Base-by-base conservation (phyloP, 192 early-diverging fungal genomes). In the Piromyces sp. region DNA sequence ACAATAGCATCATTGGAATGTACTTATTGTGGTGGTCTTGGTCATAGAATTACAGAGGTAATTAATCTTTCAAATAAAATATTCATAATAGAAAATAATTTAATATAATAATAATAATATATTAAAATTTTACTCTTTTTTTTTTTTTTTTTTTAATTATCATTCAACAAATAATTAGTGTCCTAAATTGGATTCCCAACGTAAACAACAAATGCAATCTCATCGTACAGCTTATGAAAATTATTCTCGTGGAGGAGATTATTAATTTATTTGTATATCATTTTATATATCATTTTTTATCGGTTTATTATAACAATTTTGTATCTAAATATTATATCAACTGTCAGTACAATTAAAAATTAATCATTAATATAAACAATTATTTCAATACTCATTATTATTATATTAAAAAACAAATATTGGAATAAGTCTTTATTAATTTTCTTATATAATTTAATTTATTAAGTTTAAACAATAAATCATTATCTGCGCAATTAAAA, bases 21-120 rank as follows among this genome's bases (percentile, higher is more conserved):
- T 84, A 91, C 93, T 12, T 96, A 93, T 88, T 99, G 98, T 89
- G 95, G 95, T 87, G 96, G 97, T 79, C 85, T 99, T 30, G 96
- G 96, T 30, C 96, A 98, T 87, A 90, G 95, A 84, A 94, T 97
- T 78, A 88, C 91, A n/a, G 51, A 68, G 6, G 51, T 68, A 68
- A 68, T 68, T 68, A 68, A n/a, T 22, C 5, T 68, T n/a, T 51
- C 17, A 22, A n/a, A n/a, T 68, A 68, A 38, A 38, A 38, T 15
- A 38, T 38, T 14, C 13, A 38, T 14, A 14, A 38, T 14, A 38
- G 14, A 38, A 38, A 13, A 36, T 36, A 7, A 36, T 7, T 36
- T 7, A 7, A 36, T 36, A 36, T n/a, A 36, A 14, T 38, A 38
- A 38, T 38, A 38, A 38, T 13, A 38, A 38, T 38, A 7, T 36